Evolutionary conservation across 2,329 filamentous ascomycete genomes (phyloP), one percentile per base, ranked within the genome.

Genomic region (Graphium sp.): DNA sequence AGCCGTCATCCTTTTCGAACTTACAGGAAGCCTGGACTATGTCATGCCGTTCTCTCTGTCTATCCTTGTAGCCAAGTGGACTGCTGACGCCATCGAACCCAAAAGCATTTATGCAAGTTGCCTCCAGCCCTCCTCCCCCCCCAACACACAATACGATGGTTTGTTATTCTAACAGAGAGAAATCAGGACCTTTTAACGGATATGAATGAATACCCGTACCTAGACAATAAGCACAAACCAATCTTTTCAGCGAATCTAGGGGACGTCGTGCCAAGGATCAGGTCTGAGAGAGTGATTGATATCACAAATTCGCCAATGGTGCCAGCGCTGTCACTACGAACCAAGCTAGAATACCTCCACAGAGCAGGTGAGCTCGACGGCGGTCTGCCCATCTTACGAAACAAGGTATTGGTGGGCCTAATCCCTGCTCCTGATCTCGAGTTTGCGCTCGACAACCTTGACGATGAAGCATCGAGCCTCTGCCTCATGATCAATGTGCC

Each of bases 51-150:
- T 95, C 49, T 94, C 85, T 0, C 58, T 98, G 7, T 78, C 82
- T 1, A 83, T 98, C 19, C 61, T 95, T 4, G 84, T 92, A 17
- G 75, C 87, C n/a, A 98, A 98, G 55, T 98, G 89, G 89, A 93
- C 84, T 0, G 85, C 89, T 0, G 89, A 95, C 52, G 85, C 84
- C 4, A 70, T 98, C 29, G 89, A 98, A 50, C 89, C 87, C 11
- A 65, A 83, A 30, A 93, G 83, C 49, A 94, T 98, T 36, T 95
- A 94, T 47, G 73, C 77, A 52, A 54, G 70, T 20, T 12, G 16
- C 12, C 10, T 11, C 9, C 5, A 2, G 8, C 14, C 13, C 7
- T 1, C 12, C 22, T 6, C n/a, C 6, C 13, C 27, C 11, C 28
- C 44, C 44, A 16, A 43, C 34, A 4, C 5, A 7, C 15, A n/a